Base-by-base conservation (phyloP, 139 green algal genomes). In the Axilococcus clingmanii region DNA sequence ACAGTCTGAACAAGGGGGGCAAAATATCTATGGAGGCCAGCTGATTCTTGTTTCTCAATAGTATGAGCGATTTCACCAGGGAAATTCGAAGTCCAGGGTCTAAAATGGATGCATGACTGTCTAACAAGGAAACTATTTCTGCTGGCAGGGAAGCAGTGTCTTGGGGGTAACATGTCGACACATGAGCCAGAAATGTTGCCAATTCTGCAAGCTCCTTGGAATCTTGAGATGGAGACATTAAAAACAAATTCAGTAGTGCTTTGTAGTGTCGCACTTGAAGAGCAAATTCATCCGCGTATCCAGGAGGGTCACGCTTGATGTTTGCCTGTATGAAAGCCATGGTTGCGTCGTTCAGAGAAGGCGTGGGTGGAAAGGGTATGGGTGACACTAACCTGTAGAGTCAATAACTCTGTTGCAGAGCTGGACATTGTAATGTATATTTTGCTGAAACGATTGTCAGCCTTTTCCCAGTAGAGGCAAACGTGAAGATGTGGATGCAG, bases 1-100 rank as follows among this genome's bases (percentile, higher is more conserved):
- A 96, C 32, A 99, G 76, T 5, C 76, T 65, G 69, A 99, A 97
- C 45, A 96, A 88, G 23, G 97, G 67, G 29, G 92, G 92, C 50
- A 98, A 70, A 45, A 95, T 54, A 44, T 68, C 46, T 40, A 70
- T 67, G n/a, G 87, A 49, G 0, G 60, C 27, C 37, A 94, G 47
- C 55, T 74, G 65, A 29, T 57, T 56, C 32, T 79, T 61, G 63
- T 94, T 95, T 31, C 89, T 63, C 67, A 97, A 57, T 52, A 96
- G 76, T 28, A 98, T 96, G 7, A 97, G 78, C 14, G 85, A 76
- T 42, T 89, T 78, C 19, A 89, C 81, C 50, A 95, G 57, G 0
- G 59, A 56, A 14, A 68, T 63, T 7, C 91, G 68, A 44, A 96
- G 61, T 4, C 27, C 17, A 3, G 68, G 28, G 22, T 96, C 75